These are phyloP conservation scores for Sherardia arvensis DNA, from an alignment of 257 asterid genomes.

Conservation along the genomic window DNA sequence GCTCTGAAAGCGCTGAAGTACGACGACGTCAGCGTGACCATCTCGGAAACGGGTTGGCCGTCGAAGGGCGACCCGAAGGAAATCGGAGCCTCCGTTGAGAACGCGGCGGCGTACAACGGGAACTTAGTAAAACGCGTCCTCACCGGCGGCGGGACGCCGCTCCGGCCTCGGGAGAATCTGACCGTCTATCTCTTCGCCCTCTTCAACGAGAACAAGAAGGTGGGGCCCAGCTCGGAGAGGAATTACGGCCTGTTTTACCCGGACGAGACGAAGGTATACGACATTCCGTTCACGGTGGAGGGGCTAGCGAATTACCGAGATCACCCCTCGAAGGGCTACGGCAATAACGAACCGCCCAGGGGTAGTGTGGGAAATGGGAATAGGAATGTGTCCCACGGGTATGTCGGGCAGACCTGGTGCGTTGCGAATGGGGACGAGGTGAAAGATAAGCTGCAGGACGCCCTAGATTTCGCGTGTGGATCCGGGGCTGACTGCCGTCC, in stretches of 20 bases:
- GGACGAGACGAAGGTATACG: slow-evolving; percentile 51
- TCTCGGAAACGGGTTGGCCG: slow-evolving; percentile 94
- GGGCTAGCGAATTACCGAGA: slow-evolving; percentile 37
- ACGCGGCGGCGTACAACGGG: slow-evolving; percentile 89
- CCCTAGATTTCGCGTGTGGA: slow-evolving; percentile 87
- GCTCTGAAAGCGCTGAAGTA: slow-evolving; percentile 63
- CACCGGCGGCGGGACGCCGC: slow-evolving; percentile 75
- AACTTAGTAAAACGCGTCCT: slow-evolving; percentile 59
- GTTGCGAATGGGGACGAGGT: slow-evolving; percentile 62
- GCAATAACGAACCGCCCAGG: slow-evolving; percentile 32
- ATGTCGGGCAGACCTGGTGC: slow-evolving; percentile 72
- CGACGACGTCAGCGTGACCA: slow-evolving; percentile 46
- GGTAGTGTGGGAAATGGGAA: slow-evolving; percentile 9
- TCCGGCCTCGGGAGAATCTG: slow-evolving; percentile 51
- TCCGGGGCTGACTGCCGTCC: slow-evolving; percentile 90
- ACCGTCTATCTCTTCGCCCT: slow-evolving; percentile 70
- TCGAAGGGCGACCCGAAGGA: slow-evolving; percentile 80
- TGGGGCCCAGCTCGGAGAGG: slow-evolving; percentile 83
- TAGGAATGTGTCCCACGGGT: background rate
- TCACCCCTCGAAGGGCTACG: slow-evolving; percentile 24
- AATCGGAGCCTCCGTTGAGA: slow-evolving; percentile 55
- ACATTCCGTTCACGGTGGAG: slow-evolving; percentile 55
- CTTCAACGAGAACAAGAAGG: slow-evolving; percentile 81
- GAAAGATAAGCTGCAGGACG: slow-evolving; percentile 59
- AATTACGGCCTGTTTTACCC: slow-evolving; percentile 93